Percentiles rank a stretch among this genome's conserved stretches.
Conservation (phyloP, 2,329 filamentous ascomycete genomes). For the Aspergillus ustus region DNA sequence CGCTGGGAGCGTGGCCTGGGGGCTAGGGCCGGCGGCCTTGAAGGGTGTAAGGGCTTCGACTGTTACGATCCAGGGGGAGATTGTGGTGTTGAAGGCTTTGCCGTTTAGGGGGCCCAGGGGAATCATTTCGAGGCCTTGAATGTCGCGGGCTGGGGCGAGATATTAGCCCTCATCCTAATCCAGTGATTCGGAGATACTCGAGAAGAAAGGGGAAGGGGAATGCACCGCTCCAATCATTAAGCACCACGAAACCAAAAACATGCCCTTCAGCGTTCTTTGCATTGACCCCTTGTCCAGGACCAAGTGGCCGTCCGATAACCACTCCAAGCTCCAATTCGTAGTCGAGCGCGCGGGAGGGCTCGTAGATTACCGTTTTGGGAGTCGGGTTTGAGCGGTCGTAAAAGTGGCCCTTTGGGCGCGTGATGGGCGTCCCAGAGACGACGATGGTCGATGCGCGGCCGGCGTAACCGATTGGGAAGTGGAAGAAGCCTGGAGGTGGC, state of each 20-base stretch:
- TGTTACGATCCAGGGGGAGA: slow-evolving; percentile 67
- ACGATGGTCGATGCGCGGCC: slow-evolving; percentile 61
- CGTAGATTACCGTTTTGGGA: slow-evolving; percentile 29
- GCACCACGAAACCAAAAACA: slow-evolving; percentile 65
- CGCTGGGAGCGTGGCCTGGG: slow-evolving; percentile 17
- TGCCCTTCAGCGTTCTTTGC: slow-evolving; percentile 60
- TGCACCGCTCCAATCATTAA: slow-evolving; percentile 63
- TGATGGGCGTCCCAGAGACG: slow-evolving; percentile 53
- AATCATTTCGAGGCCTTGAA: slow-evolving; percentile 65
- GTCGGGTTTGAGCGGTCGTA: slow-evolving; percentile 23
- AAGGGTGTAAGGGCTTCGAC: slow-evolving; percentile 59
- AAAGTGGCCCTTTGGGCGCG: slow-evolving; percentile 51
- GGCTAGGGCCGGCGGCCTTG: slow-evolving; percentile 23
- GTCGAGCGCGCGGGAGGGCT: slow-evolving; percentile 40
- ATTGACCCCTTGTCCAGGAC: slow-evolving; percentile 42
- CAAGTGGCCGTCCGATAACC: slow-evolving; percentile 49
- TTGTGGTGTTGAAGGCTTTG: slow-evolving; percentile 64
- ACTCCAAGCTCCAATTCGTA: slow-evolving; percentile 51
- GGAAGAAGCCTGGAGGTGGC: slow-evolving; percentile 45
- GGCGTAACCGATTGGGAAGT: slow-evolving; percentile 59
- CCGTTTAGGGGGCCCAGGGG: slow-evolving; percentile 65
- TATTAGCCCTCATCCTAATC: background rate
- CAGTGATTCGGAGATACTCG: background rate
- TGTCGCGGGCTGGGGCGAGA: slow-evolving; percentile 50
- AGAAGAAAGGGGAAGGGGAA: background rate